Evolutionary conservation across 2,329 filamentous ascomycete species (phyloP).

Genomic region (Graphiopsis chlorocephala): DNA sequence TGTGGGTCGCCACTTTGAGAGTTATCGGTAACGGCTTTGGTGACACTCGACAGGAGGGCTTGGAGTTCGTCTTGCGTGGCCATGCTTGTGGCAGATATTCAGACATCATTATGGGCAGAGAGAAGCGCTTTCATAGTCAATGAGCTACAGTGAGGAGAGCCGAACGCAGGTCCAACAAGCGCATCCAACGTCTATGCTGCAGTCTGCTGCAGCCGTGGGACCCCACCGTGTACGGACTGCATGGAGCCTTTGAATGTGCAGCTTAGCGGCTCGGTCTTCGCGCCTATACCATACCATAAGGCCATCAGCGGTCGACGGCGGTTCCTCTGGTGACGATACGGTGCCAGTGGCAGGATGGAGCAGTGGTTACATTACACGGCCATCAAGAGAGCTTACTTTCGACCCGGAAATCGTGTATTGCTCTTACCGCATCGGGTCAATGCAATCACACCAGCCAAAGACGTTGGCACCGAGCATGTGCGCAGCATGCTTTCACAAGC

Average conservation of each 20-base stretch:
- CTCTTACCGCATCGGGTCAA: not conserved
- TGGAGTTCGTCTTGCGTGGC: not conserved
- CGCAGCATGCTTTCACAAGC: not conserved
- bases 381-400: not conserved
- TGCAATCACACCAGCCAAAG: not conserved
- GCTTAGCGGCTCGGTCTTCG: not conserved
- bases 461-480: not conserved
- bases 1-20: not conserved
- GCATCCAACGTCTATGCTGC: not conserved
- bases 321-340: not conserved
- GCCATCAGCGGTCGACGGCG: too few relatives aligned
- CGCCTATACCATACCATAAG: not conserved
- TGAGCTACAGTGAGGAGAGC: not conserved
- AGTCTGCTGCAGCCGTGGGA: not conserved
- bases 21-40: not conserved
- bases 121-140: not conserved
- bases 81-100: not conserved
- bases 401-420: not conserved
- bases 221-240: not conserved
- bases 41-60: not conserved
- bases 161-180: not conserved
- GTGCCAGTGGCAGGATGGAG: not conserved
- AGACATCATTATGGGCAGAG: not conserved
- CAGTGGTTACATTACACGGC: not conserved
- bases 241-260: not conserved